phyloP scores from a whole-genome alignment of 139 green algal genomes.

The Pleodorina starrii region DNA sequence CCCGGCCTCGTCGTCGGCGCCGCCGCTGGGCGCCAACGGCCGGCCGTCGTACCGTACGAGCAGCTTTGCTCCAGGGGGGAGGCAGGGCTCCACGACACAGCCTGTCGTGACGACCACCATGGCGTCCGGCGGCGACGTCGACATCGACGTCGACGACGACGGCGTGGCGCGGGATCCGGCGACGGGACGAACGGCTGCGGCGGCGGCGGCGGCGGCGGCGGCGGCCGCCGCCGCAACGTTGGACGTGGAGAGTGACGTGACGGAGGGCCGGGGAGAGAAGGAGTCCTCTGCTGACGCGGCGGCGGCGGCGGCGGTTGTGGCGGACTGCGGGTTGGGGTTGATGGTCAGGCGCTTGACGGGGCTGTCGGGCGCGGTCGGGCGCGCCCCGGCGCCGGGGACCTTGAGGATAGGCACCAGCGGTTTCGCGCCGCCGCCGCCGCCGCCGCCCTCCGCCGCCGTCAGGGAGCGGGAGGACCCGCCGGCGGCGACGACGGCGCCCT shows the following conservation, averaged over 20 bases:
- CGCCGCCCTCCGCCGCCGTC: background rate
- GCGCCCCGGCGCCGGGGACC: background rate
- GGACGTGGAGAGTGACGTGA: background rate
- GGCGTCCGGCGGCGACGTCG: background rate
- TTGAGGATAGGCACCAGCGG: conserved; percentile 42
- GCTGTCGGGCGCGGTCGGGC: background rate
- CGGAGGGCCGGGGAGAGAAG: background rate
- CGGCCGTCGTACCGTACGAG: background rate
- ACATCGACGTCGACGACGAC: background rate
- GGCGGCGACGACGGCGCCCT: background rate
- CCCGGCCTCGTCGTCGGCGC: background rate
- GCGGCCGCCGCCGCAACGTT: background rate
- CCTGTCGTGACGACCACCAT: conserved; percentile 25
- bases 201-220: background rate
- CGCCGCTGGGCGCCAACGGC: background rate
- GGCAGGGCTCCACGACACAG: conserved; percentile 18
- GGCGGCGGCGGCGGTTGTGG: background rate
- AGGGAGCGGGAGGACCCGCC: background rate
- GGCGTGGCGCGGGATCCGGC: too few relatives aligned
- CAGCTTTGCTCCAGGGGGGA: background rate
- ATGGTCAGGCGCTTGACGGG: conserved; percentile 29
- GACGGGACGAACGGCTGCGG: too few relatives aligned
- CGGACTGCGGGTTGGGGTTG: conserved; percentile 8
- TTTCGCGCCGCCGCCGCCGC: background rate
- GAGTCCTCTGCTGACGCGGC: background rate